phyloP scores from a whole-genome alignment of 768 basidiomycete species.

The Suillus brevipes region DNA sequence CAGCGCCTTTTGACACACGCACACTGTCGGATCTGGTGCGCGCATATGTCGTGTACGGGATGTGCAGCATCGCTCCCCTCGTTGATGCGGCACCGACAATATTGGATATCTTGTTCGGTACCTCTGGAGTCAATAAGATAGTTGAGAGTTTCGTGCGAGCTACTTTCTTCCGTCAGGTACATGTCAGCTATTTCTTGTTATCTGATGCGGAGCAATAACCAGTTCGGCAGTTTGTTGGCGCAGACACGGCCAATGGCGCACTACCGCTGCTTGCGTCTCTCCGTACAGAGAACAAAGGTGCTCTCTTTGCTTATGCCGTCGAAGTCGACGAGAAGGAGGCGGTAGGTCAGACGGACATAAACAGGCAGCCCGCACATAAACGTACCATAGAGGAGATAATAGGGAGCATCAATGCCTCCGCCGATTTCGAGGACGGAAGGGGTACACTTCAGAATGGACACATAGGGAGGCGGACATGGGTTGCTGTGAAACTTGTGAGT shows the following conservation, averaged over 20 bases:
- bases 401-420: slow-evolving; percentile 73
- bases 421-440: slow-evolving; percentile 68
- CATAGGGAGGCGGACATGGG: slow-evolving; percentile 65
- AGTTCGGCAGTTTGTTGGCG: slow-evolving; percentile 78
- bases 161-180: slow-evolving; percentile 86
- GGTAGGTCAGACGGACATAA: slow-evolving; percentile 27
- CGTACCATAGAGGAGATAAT: slow-evolving; percentile 75
- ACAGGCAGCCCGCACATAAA: slow-evolving; percentile 46
- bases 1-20: neutral
- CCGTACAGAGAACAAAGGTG: slow-evolving; percentile 68
- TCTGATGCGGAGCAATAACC: neutral
- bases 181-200: slow-evolving; percentile 12
- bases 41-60: slow-evolving; percentile 78
- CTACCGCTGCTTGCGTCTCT: slow-evolving; percentile 63
- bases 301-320: slow-evolving; percentile 80
- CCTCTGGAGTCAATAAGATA: slow-evolving; percentile 57
- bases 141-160: slow-evolving; percentile 69
- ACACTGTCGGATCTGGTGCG: slow-evolving; percentile 31
- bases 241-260: slow-evolving; percentile 72
- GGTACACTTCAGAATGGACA: slow-evolving; percentile 22
- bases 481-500: slow-evolving; percentile 81
- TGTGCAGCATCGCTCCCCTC: slow-evolving; percentile 73
- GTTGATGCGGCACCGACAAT: slow-evolving; percentile 75
- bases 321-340: slow-evolving; percentile 72
- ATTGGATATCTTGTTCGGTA: slow-evolving; percentile 49